Base-by-base conservation (phyloP, 768 basidiomycete species). In the Agrocybe praecox region DNA sequence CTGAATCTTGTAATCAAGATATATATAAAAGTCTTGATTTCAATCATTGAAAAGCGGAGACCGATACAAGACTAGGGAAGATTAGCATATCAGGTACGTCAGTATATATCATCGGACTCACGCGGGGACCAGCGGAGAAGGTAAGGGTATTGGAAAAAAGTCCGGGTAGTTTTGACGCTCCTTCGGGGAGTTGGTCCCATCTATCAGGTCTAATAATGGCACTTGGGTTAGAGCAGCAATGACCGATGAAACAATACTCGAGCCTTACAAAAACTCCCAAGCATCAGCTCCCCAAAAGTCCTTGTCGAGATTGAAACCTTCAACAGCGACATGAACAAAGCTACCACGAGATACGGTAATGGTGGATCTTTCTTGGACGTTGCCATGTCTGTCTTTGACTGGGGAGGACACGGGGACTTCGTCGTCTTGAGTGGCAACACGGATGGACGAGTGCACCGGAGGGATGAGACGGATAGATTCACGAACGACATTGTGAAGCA, bases 91-190 rank as follows among this genome's bases (percentile, higher is more conserved):
- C 9, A 17, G 8, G 40, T 18, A 15, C 21, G 46, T 42, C 4
- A 44, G 53, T 24, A n/a, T 26, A 40, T n/a, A 43, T 32, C 29
- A 51, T 18, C 22, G 48, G 2, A 77, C 90, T 56, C 68, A 90
- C 92, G 48, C 92, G 80, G 46, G 91, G 91, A 18, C 92, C 92
- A 18, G 88, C 86, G 12, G 91, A 93, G 66, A 94, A 94, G 0
- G 87, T 85, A 42, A 93, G 70, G 0, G 84, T 80, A 64, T 89
- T 88, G 22, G 84, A 80, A 66, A 84, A 91, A 32, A 91, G 66
- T 1, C 92, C 91, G 18, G 91, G 92, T 34, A 85, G 72, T n/a
- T 77, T 72, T n/a, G 71, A 62, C 2, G 80, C 91, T n/a, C 77
- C 72, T 57, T 92, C 87, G 0, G 92, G 88, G 0, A 93, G 80